Base-by-base conservation (phyloP, 345 rosid genomes). In the Trapa incisa region DNA sequence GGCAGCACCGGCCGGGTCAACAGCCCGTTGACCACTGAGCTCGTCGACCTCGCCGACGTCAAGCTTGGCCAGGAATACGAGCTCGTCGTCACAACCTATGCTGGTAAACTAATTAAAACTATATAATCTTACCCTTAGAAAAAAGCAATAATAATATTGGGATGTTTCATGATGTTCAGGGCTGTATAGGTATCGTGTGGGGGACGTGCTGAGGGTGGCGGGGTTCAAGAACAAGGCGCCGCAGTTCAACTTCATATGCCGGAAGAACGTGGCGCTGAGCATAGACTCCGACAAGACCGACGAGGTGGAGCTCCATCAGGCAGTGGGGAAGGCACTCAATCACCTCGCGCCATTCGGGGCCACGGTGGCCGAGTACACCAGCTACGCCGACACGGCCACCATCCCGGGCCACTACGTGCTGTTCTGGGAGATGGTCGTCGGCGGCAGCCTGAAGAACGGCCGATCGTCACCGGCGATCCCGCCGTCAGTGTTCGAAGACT, bases 171-270 rank as follows among this genome's bases (percentile, higher is more conserved):
- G 48, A 11, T 11, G 7, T 45, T 11, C 72, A 93, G 97, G 98
- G 58, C 82, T 93, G 4, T 88, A 88, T 68, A 79, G 98, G 33
- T 93, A 93, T 61, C 79, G 94, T 75, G 97, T 93, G 15, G 98
- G 98, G n/a, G 98, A 93, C 81, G 89, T 93, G 75, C 81, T 93
- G 13, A 80, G 90, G 70, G 98, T 93, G 69, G 88, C 87, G 47
- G 97, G 96, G 58, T 93, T 93, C 92, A 88, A 93, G 83, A 93
- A 93, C 90, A 88, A 87, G 61, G 92, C 88, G 16, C 98, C 97
- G 1, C 98, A 87, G 39, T 93, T 93, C 87, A 84, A 78, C 78
- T 93, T 93, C 82, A 83, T 93, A 66, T 93, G 98, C 83, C 85
- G 98, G 76, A 90, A 87, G 78, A 93, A 88, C 78, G 98, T 93